A percentile compares a stretch with the other conserved stretches of the same genome.
These are phyloP conservation scores for Ophiostoma triangulosporum DNA, from an alignment of 2,329 filamentous ascomycete species.

Conservation along the genomic window DNA sequence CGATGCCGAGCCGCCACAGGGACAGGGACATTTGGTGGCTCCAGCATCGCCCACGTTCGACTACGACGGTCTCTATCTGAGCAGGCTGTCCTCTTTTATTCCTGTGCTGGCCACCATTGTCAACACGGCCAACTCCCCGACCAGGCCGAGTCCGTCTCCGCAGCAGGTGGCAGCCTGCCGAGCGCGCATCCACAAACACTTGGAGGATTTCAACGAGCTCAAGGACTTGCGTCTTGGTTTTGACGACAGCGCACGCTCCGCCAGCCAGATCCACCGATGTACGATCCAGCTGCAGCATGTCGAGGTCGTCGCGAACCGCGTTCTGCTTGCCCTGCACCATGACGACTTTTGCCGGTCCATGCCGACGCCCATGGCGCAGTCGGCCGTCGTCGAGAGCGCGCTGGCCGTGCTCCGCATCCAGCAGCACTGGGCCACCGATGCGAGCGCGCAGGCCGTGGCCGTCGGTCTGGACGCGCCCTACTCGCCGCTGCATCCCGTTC, in stretches of 20 bases:
- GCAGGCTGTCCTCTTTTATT: slow-evolving; percentile 13
- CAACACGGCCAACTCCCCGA: slow-evolving; percentile 15
- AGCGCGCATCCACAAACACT: slow-evolving; percentile 14
- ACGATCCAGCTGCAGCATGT: slow-evolving; percentile 11
- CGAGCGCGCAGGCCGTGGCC: too few species aligned
- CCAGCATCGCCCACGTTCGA: not conserved
- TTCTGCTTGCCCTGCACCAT: slow-evolving; percentile 17
- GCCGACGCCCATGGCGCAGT: not conserved
- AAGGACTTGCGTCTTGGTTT: too few species aligned
- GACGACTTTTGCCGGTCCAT: slow-evolving; percentile 5
- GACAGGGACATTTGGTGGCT: not conserved
- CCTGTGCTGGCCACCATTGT: slow-evolving; percentile 14
- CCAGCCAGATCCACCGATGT: not conserved
- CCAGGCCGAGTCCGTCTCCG: slow-evolving; percentile 19
- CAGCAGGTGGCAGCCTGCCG: slow-evolving; percentile 28
- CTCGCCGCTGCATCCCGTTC: not conserved
- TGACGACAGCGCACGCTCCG: not conserved
- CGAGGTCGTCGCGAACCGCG: slow-evolving; percentile 14
- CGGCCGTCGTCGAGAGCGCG: not conserved
- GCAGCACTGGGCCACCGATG: slow-evolving; percentile 11
- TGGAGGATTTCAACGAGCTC: slow-evolving; percentile 8
- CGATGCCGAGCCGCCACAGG: slow-evolving; percentile 14
- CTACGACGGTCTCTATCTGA: slow-evolving; percentile 15
- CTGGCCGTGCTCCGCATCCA: slow-evolving; percentile 13
- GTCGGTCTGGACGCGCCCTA: not conserved